Evolutionary conservation across 495 filamentous ascomycete genomes (phyloP).

Genomic region (Lophium mytilinum): DNA sequence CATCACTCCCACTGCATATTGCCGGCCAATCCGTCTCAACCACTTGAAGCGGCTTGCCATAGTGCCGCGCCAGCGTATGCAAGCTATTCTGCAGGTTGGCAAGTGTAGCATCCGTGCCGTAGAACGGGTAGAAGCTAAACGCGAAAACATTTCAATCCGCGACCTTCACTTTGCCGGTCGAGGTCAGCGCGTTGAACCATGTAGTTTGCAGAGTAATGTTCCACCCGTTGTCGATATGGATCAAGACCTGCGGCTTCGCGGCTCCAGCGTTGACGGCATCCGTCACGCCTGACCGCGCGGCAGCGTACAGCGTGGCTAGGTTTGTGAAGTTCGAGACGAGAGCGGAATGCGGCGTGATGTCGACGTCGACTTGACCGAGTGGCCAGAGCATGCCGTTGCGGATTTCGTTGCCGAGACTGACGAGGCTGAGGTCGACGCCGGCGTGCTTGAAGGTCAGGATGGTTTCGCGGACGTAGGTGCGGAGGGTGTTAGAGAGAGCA

Average conservation of each 20-base stretch:
- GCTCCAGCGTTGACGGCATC: slow-evolving; percentile 27
- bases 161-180: slow-evolving; percentile 27
- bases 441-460: slow-evolving; percentile 32
- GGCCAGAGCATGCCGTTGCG: slow-evolving; percentile 42
- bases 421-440: slow-evolving; percentile 32
- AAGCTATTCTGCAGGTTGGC: slow-evolving; percentile 31
- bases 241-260: slow-evolving; percentile 36
- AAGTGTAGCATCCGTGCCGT: slow-evolving; percentile 37
- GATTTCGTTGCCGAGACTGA: slow-evolving; percentile 41
- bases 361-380: slow-evolving; percentile 32
- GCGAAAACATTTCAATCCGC: slow-evolving; percentile 40
- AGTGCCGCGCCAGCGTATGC: slow-evolving; percentile 33
- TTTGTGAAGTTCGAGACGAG: slow-evolving; percentile 33
- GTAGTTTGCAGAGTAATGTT: slow-evolving; percentile 36
- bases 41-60: slow-evolving; percentile 39
- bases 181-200: slow-evolving; percentile 38
- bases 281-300: slow-evolving; percentile 33
- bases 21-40: slow-evolving; percentile 43
- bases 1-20: no score
- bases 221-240: slow-evolving; percentile 44
- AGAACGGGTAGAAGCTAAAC: slow-evolving; percentile 43
- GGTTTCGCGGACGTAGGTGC: slow-evolving; percentile 35
- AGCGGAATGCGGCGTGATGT: slow-evolving; percentile 20
- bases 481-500: slow-evolving; percentile 24
- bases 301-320: slow-evolving; percentile 33